A percentile compares a stretch with the other conserved stretches of the same genome.
These are phyloP conservation scores for Blastomyces silverae DNA, from an alignment of 2,329 filamentous ascomycete species.

Conservation along the genomic window DNA sequence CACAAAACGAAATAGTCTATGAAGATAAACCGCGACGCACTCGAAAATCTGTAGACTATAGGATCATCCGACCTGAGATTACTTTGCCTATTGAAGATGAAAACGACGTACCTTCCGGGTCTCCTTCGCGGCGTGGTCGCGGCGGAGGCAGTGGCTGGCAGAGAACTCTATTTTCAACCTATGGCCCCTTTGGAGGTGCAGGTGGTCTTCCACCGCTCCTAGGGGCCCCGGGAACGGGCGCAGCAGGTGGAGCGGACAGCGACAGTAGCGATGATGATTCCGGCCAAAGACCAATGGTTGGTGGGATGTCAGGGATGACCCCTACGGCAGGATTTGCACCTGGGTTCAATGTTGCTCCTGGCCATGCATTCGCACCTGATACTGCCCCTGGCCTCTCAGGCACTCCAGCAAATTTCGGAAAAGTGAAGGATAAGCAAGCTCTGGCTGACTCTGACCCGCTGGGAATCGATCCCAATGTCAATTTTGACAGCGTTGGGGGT, in stretches of 20 bases:
- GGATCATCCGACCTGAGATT: constrained; percentile 69
- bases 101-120: constrained; percentile 59
- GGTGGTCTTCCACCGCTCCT: constrained; percentile 65
- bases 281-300: constrained; percentile 53
- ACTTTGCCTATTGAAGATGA: constrained; percentile 68
- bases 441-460: constrained; percentile 91
- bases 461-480: constrained; percentile 84
- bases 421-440: constrained; percentile 85
- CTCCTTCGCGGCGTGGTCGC: constrained; percentile 61
- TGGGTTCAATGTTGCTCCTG: constrained; percentile 48
- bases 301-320: constrained; percentile 60
- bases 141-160: constrained; percentile 61
- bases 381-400: constrained; percentile 51
- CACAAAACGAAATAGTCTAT: constrained; percentile 33
- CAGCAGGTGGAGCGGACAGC: constrained; percentile 74
- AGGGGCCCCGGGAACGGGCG: constrained; percentile 60
- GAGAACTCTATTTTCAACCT: constrained; percentile 78
- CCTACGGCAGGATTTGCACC: constrained; percentile 49
- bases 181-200: constrained; percentile 86
- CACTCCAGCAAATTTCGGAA: constrained; percentile 77
- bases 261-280: constrained; percentile 86
- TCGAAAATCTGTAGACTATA: constrained; percentile 72
- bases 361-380: constrained; percentile 53
- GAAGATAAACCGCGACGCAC: constrained; percentile 47
- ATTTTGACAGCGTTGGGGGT: constrained; percentile 90